Evolutionary conservation across 2,329 filamentous ascomycete species (phyloP).

Genomic region (Apiospora saccharicola): DNA sequence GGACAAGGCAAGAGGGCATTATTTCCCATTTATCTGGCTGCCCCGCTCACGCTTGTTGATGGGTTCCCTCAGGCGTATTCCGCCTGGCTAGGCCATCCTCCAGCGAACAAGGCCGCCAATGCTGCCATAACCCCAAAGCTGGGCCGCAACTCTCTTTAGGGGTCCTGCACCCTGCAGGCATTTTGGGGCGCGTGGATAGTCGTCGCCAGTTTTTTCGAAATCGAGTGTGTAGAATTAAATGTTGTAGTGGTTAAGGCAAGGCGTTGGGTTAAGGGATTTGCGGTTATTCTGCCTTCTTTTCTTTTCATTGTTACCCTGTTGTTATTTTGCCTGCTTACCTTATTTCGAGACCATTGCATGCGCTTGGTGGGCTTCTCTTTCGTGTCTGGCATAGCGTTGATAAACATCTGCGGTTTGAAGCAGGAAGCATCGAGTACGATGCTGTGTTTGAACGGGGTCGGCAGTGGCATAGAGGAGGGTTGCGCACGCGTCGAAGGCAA

Average conservation of each 20-base stretch:
- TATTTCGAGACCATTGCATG: neutral
- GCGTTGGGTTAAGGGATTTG: neutral
- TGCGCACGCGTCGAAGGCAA: neutral
- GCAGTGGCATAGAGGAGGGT: neutral
- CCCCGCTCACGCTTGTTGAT: neutral
- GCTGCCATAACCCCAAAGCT: neutral
- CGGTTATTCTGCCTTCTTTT: neutral
- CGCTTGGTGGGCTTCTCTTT: neutral
- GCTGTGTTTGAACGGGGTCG: neutral
- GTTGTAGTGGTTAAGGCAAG: conserved; percentile 1
- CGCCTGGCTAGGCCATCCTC: neutral
- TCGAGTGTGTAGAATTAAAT: conserved; percentile 1
- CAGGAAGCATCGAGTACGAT: neutral
- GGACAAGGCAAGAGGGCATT: neutral
- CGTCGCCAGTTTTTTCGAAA: neutral
- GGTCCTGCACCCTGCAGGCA: neutral
- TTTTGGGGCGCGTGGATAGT: neutral
- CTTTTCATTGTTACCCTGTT: neutral
- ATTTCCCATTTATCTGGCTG: neutral
- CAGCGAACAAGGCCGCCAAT: neutral
- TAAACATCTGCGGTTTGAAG: neutral
- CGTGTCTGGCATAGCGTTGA: conserved; percentile 5
- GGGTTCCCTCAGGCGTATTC: neutral
- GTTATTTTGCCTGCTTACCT: neutral
- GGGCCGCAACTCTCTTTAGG: neutral